Conservation (phyloP, 2,329 filamentous ascomycete species). For the Monosporascus sp. region DNA sequence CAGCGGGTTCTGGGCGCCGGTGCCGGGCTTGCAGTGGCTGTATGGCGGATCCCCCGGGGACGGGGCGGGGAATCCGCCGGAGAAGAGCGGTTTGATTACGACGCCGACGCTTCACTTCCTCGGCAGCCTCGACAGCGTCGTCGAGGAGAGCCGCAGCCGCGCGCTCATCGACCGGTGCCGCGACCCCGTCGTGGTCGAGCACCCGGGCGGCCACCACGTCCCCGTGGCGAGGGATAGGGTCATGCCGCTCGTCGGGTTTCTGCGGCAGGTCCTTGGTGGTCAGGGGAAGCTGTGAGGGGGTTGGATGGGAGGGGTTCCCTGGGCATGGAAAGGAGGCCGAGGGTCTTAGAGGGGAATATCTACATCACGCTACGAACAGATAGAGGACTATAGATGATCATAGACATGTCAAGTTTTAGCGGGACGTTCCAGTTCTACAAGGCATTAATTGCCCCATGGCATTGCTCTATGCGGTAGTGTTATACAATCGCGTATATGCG, state of each 20-base stretch:
- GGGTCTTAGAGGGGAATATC: slow-evolving; percentile 6
- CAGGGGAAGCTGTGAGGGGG: slow-evolving; percentile 4
- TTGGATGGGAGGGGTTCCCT: background rate
- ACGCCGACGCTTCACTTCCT: slow-evolving; percentile 80
- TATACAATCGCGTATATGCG: background rate
- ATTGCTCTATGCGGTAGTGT: background rate
- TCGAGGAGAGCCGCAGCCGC: slow-evolving; percentile 69
- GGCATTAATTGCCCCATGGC: background rate
- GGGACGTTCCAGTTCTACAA: background rate
- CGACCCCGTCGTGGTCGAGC: slow-evolving; percentile 53
- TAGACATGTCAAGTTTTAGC: background rate
- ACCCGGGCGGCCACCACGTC: slow-evolving; percentile 88
- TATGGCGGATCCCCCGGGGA: slow-evolving; percentile 14
- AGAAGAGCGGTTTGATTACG: slow-evolving; percentile 36
- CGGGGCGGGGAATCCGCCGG: background rate
- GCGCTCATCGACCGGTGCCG: slow-evolving; percentile 61
- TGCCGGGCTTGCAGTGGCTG: slow-evolving; percentile 23
- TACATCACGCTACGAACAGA: background rate
- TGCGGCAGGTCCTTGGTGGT: slow-evolving; percentile 37
- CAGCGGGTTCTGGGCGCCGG: slow-evolving; percentile 56
- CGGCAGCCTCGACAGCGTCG: slow-evolving; percentile 80
- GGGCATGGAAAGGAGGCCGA: slow-evolving; percentile 8
- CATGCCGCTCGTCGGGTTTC: slow-evolving; percentile 68
- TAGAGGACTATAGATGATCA: background rate
- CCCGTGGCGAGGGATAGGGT: slow-evolving; percentile 79